Conservation (phyloP, 495 filamentous ascomycete species). For the Margaritispora aquatica region DNA sequence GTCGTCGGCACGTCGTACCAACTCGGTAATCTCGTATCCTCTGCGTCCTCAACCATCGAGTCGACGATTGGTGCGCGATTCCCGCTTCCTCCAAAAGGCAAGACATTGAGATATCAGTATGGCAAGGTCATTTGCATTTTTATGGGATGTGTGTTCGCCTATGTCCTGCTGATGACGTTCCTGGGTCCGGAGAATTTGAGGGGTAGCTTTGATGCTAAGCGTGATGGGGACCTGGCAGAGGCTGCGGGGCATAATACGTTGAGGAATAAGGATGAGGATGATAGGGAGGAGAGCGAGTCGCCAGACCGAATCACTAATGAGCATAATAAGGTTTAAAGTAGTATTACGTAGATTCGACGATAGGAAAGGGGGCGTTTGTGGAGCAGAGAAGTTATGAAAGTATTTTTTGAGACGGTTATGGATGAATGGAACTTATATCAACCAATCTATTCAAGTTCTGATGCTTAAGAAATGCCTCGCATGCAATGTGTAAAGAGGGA, state of each 20-base stretch:
- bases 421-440: background rate
- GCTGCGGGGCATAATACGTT: conserved; percentile 33
- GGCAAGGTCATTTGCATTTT: conserved; percentile 91
- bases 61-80: conserved; percentile 76
- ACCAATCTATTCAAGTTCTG: background rate
- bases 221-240: conserved; percentile 55
- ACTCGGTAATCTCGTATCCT: conserved; percentile 77
- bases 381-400: too few relatives aligned
- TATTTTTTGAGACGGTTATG: too few relatives aligned
- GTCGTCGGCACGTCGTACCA: conserved; percentile 81
- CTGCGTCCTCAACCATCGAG: conserved; percentile 77
- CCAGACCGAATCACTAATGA: too few relatives aligned
- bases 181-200: conserved; percentile 71
- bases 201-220: conserved; percentile 43
- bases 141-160: conserved; percentile 86
- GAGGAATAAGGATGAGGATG: conserved; percentile 10
- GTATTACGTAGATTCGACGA: too few relatives aligned
- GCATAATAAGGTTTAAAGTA: background rate
- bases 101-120: conserved; percentile 61
- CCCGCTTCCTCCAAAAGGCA: conserved; percentile 54
- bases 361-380: too few relatives aligned
- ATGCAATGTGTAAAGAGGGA: too few relatives aligned
- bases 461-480: too few relatives aligned
- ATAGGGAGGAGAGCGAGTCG: conserved; percentile 14
- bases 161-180: conserved; percentile 68